A percentile compares a stretch with the other conserved stretches of the same genome.
These are phyloP conservation scores for Fusarium verticillioides DNA, from an alignment of 2,329 filamentous ascomycete species.

Conservation along the genomic window DNA sequence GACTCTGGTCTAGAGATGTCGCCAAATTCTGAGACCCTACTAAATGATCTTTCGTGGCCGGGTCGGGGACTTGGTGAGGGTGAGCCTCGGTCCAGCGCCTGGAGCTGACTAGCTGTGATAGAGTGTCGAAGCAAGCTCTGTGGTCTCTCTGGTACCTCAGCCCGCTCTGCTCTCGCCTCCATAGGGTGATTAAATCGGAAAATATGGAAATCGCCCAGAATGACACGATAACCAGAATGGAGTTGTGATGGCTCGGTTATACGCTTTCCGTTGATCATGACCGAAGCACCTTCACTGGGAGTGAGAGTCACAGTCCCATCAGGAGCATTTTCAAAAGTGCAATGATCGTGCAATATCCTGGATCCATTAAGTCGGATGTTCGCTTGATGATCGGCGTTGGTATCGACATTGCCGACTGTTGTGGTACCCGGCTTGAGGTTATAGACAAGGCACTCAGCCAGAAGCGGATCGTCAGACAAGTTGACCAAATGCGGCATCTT, in stretches of 20 bases:
- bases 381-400: constrained; percentile 76
- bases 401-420: constrained; percentile 93
- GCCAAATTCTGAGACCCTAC: constrained; percentile 82
- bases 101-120: constrained; percentile 70
- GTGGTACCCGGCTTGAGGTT: constrained; percentile 97
- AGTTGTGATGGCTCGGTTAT: constrained; percentile 87
- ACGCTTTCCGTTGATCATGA: constrained; percentile 97
- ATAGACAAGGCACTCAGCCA: constrained; percentile 96
- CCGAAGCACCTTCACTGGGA: constrained; percentile 89
- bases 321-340: constrained; percentile 85
- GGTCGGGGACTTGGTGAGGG: constrained; percentile 73
- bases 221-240: constrained; percentile 92
- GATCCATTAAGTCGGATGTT: constrained; percentile 95
- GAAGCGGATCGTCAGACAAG: constrained; percentile 89
- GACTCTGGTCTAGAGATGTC: constrained; percentile 80
- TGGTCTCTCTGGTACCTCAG: constrained; percentile 68
- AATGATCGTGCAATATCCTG: constrained; percentile 92
- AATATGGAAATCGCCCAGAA: constrained; percentile 97
- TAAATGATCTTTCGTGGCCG: constrained; percentile 82
- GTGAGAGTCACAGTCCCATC: constrained; percentile 94
- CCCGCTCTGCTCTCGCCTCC: constrained; percentile 92
- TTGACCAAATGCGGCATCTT: constrained; percentile 99
- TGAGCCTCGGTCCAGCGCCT: constrained; percentile 64
- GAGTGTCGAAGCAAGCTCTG: constrained; percentile 90
- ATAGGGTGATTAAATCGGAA: constrained; percentile 98